Base-by-base conservation (phyloP, 768 basidiomycete genomes). In the Boletus eberwhitei region DNA sequence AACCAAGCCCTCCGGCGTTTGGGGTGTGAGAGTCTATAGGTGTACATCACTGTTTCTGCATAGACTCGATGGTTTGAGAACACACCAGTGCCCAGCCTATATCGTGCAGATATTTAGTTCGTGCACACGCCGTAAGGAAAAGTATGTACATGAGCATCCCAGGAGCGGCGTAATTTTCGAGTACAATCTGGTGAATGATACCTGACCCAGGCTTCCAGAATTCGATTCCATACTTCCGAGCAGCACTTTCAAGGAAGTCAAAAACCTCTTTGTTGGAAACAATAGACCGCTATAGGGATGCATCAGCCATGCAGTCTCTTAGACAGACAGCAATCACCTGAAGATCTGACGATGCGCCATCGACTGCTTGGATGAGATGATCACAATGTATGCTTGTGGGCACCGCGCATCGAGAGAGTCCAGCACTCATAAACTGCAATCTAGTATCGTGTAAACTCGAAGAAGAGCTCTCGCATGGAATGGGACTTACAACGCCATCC, bases 351-450 rank as follows among this genome's bases (percentile, higher is more conserved):
- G 87, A 81, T 3, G 95, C 97, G 4, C 96, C 96, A 50, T 87
- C 82, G n/a, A 81, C 77, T 17, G 97, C 97, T 71, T 94, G 93
- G 54, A 99, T 98, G 42, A 99, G 80, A 73, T 99, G 97, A 67
- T 99, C 97, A 64, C 97, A 99, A 71, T 99, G 97, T 58, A 99
- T 97, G 58, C 90, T 91, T 8, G 87, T 82, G 32, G 90, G 90
- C 1, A 98, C 96, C 16, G 90, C 90, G 64, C 87, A 90, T 57
- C 80, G 79, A 24, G 84, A 73, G 49, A 97, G 82, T 19, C 92
- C 93, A 53, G 95, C 95, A 49, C 95, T 96, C 92, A 97, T 98
- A 74, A 98, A 99, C 74, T 99, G 97, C 54, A 99, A 74, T 55
- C 95, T 87, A 50, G 64, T 61, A 42, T 21, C 41, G 31, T 29